These are phyloP conservation scores for Coemansia sp. DNA, from an alignment of 192 early-diverging fungal species.

Conservation along the genomic window DNA sequence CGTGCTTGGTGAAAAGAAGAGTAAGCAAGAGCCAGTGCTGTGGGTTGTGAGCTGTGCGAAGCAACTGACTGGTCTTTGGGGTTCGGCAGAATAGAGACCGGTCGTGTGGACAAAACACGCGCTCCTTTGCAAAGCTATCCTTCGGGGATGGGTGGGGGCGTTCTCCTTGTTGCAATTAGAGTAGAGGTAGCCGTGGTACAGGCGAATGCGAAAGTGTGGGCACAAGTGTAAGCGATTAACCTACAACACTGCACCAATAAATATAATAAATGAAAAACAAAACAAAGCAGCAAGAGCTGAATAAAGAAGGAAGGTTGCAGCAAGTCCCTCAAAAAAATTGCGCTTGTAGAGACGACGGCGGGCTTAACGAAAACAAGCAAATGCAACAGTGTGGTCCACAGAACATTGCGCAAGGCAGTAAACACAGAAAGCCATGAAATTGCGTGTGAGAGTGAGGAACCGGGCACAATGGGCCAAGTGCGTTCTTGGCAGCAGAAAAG, in stretches of 20 bases:
- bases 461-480: too few relatives aligned
- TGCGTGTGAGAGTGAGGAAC: background rate
- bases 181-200: background rate
- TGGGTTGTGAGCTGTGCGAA: background rate
- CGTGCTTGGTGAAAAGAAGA: background rate
- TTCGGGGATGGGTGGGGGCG: too few relatives aligned
- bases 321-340: background rate
- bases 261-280: slow-evolving; percentile 1
- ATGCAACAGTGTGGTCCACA: background rate
- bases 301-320: background rate
- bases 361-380: slow-evolving; percentile 6
- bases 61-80: background rate
- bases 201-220: background rate
- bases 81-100: background rate
- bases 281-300: background rate
- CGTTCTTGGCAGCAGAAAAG: background rate
- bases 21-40: too few relatives aligned
- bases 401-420: slow-evolving; percentile 6
- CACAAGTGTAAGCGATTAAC: background rate
- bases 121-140: background rate
- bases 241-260: background rate
- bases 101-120: background rate
- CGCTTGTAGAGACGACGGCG: background rate
- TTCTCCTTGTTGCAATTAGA: background rate
- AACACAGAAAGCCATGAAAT: background rate